Evolutionary conservation across 2,329 filamentous ascomycete species (phyloP), one percentile per base, ranked within the genome.

Genomic region (Pseudogymnoascus sp.): DNA sequence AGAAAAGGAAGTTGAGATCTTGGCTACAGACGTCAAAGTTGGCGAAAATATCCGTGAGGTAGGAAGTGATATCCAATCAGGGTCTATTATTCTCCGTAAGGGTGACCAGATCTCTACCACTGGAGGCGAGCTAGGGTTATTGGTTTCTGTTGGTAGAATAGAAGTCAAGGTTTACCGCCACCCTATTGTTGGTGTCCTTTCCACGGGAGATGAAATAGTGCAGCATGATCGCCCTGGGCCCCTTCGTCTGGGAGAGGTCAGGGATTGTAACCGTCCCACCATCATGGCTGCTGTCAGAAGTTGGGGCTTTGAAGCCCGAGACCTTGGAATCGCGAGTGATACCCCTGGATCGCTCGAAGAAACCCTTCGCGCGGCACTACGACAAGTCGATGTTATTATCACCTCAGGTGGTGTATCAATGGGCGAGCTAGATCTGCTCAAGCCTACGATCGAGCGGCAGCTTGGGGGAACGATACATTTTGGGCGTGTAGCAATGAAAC

Each of bases 351-450:
- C 85, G 1, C 82, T 99, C 0, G 93, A 97, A 73, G 80, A 89
- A 70, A 86, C 83, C 2, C 82, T 99, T 8, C 88, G 93, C 2
- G 82, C 85, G 64, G 91, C 89, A 0, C 79, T 97, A 65, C 84
- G 89, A 18, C 79, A 80, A 59, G 87, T 88, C 25, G 93, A 97
- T 71, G 79, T 97, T 11, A 83, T 99, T 64, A 86, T 99, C 71
- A 97, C 95, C 14, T 93, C 90, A 0, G 95, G 95, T 21, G 95
- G 95, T 59, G 95, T 97, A 18, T 96, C 91, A 8, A 99, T 99
- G 95, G 95, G 95, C 63, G 95, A 99, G 77, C 85, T 97, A 2
- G 95, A 99, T 75, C 87, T 99, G 6, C 84, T 99, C 18, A 99
- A 99, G 74, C 93, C 95, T 0, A 97, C 93, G 0, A 90, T 99